These are phyloP conservation scores for Starmerella floricola DNA, from an alignment of 805 yeast species.

Conservation along the genomic window DNA sequence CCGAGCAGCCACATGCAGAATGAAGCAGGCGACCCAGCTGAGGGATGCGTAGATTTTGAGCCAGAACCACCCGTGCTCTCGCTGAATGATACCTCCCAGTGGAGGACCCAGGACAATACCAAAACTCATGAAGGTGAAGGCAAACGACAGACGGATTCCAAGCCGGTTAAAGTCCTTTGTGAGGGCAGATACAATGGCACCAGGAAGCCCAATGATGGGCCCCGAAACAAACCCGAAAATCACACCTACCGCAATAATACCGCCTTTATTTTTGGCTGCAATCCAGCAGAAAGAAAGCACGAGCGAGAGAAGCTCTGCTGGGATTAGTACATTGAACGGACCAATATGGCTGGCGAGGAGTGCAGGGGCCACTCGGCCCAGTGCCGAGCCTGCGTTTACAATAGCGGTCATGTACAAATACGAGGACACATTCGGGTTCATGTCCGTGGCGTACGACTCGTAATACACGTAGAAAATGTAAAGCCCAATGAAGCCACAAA, in stretches of 20 bases:
- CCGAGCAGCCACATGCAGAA: conserved; percentile 7
- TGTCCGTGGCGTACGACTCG: conserved; percentile 25
- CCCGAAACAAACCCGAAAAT: conserved; percentile 29
- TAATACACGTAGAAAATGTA: conserved; percentile 29
- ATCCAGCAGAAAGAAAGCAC: conserved; percentile 31
- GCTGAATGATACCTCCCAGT: conserved; percentile 24
- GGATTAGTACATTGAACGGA: conserved; percentile 33
- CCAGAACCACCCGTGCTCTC: conserved; percentile 21
- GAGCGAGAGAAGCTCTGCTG: conserved; percentile 25
- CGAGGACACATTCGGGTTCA: conserved; percentile 19
- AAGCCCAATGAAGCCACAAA: conserved; percentile 26
- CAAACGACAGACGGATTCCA: conserved; percentile 44
- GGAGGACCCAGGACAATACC: conserved; percentile 30
- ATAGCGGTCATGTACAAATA: conserved; percentile 28
- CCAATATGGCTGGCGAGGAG: conserved; percentile 38
- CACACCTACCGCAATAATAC: conserved; percentile 26
- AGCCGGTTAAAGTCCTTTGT: conserved; percentile 24
- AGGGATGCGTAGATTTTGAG: conserved; percentile 16
- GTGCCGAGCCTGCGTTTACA: conserved; percentile 31
- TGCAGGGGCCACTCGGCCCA: conserved; percentile 44
- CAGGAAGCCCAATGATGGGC: conserved; percentile 27
- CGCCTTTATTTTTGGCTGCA: conserved; percentile 25
- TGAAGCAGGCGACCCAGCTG: conserved; percentile 3
- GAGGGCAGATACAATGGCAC: conserved; percentile 26
- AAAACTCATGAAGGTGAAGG: conserved; percentile 45